Base-by-base conservation (phyloP, 2,329 filamentous ascomycete species). In the Sclerotiophoma versabilis region DNA sequence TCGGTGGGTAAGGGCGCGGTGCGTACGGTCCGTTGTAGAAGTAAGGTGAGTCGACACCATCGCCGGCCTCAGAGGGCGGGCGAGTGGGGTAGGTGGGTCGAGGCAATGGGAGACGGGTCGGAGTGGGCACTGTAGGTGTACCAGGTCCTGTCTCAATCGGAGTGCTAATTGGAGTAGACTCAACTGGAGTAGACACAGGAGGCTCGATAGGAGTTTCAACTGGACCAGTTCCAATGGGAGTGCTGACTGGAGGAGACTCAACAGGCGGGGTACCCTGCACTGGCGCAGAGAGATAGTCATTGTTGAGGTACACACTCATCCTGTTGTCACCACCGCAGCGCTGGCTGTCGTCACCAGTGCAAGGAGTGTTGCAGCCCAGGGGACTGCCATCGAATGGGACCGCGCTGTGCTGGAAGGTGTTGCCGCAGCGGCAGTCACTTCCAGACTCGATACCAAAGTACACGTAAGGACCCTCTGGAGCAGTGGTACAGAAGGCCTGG, bases 1-100 rank as follows among this genome's bases (percentile, higher is more conserved):
- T 46, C 8, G 32, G 25, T 25, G 39, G 39, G 39, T 43, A 32
- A 4, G 45, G 45, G 34, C 45, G 45, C 1, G 32, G 37, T 26
- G 26, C 30, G 37, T 19, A 29, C n/a, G 25, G 37, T 7, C 26
- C 25, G 15, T 26, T 19, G 37, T 32, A 22, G 36, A 54, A 53
- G 54, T 57, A 62, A 2, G 57, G 57, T n/a, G 14, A 10, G 42
- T 62, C 59, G 15, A 62, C 59, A 14, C 59, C 57, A 34, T 62
- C 59, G n/a, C 59, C 59, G 2, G 44, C 54, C 37, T 45, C 50
- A n/a, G 41, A 41, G 2, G 52, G 57, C 12, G 41, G 39, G 10
- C 42, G 52, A 23, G 32, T 32, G 30, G 57, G 57, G 38, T 30
- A 44, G 25, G 11, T 19, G 23, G 49, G 47, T 9, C 20, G 22